Conservation (phyloP, 805 yeast genomes). For the Pichia thaimueangensis region DNA sequence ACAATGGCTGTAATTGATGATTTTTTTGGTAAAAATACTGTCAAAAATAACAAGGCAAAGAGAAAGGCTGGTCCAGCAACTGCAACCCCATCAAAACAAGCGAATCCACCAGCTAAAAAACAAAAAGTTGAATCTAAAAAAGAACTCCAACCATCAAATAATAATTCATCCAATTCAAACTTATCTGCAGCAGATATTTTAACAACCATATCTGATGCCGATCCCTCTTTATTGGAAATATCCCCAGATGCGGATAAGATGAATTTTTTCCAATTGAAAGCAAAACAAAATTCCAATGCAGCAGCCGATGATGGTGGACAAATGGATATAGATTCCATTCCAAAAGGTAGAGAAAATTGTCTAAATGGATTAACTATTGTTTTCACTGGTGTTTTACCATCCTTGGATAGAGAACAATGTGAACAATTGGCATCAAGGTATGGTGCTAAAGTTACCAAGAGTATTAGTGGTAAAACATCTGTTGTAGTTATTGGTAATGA, state of each 20-base stretch:
- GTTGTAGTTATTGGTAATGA: constrained; percentile 89
- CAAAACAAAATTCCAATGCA: constrained; percentile 31
- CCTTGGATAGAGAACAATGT: constrained; percentile 66
- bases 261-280: constrained; percentile 49
- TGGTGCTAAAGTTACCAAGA: constrained; percentile 86
- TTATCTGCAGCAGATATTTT: constrained; percentile 50
- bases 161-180: too few species aligned
- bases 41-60: constrained; percentile 11
- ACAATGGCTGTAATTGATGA: constrained; percentile 26
- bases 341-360: constrained; percentile 82
- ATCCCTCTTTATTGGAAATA: constrained; percentile 32
- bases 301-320: constrained; percentile 25
- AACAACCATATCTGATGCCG: constrained; percentile 67
- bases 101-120: constrained; percentile 1
- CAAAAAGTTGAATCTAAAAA: constrained; percentile 5
- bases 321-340: constrained; percentile 41
- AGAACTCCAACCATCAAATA: too few species aligned
- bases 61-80: constrained; percentile 1
- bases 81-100: not conserved
- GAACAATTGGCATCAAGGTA: constrained; percentile 74
- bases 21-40: constrained; percentile 27
- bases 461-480: constrained; percentile 79
- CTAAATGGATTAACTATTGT: constrained; percentile 84
- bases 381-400: constrained; percentile 85
- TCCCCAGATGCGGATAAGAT: constrained; percentile 45